phyloP scores from a whole-genome alignment of 331 rosid genomes.

The Ulmus americana region DNA sequence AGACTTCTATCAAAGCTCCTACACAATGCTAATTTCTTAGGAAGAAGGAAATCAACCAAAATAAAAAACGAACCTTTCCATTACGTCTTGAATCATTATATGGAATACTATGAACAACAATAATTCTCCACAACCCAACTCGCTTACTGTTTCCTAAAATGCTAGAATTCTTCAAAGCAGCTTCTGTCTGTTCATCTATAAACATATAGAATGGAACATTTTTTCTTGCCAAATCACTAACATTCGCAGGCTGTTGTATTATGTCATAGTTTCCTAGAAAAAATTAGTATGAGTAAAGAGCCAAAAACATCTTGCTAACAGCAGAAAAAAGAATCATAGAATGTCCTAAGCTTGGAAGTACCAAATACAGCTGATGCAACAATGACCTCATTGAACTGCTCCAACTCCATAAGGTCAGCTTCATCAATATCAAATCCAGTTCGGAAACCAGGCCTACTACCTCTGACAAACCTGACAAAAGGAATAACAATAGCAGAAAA shows the following conservation, averaged over 20 bases:
- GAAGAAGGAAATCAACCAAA: conserved; percentile 10
- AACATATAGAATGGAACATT: conserved; percentile 82
- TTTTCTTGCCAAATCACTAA: conserved; percentile 58
- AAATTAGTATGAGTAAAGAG: conserved; percentile 32
- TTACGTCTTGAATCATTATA: conserved; percentile 86
- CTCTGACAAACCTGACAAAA: conserved; percentile 75
- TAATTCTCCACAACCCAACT: conserved; percentile 89
- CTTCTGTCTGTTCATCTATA: conserved; percentile 84
- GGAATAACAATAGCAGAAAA: conserved; percentile 22
- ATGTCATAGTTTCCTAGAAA: conserved; percentile 87
- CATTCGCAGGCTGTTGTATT: conserved; percentile 80
- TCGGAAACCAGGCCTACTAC: conserved; percentile 71
- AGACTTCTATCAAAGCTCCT: neutral
- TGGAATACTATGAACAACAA: conserved; percentile 73
- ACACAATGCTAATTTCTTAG: neutral
- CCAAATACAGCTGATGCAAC: conserved; percentile 99
- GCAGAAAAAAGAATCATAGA: neutral
- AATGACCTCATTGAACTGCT: conserved; percentile 75
- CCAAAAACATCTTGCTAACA: neutral
- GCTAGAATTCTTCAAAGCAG: conserved; percentile 68
- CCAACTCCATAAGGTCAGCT: conserved; percentile 75
- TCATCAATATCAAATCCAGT: conserved; percentile 95
- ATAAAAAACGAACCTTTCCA: conserved; percentile 68
- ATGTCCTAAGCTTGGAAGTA: conserved; percentile 27
- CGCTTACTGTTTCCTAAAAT: conserved; percentile 56